Percentiles rank a stretch among this genome's conserved stretches.
phyloP scores from a whole-genome alignment of 139 green algal genomes.

The Chlorokybus atmophyticus region DNA sequence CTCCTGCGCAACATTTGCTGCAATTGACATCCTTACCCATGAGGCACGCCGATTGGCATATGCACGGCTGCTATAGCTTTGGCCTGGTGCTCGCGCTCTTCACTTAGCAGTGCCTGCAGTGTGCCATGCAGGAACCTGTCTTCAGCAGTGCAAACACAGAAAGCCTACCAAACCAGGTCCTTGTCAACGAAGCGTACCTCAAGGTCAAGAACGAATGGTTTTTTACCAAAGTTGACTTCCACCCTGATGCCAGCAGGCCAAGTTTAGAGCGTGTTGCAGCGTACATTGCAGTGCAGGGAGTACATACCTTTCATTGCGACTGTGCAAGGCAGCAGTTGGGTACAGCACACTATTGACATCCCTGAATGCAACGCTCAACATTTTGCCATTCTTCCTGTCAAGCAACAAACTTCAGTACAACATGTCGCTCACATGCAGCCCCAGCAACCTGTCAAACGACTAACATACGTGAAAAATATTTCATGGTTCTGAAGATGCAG shows the following conservation, averaged over 20 bases:
- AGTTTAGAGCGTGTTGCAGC: neutral
- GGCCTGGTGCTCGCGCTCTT: constrained; percentile 38
- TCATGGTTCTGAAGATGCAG: constrained; percentile 54
- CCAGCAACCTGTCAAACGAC: neutral
- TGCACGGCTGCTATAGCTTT: constrained; percentile 34
- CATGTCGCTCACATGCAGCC: neutral
- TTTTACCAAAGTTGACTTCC: constrained; percentile 64
- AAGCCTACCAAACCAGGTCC: too few species aligned
- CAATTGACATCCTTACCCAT: too few species aligned
- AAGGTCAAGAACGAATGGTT: constrained; percentile 66
- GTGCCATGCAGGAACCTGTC: too few species aligned
- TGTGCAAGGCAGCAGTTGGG: constrained; percentile 76
- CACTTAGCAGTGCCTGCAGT: constrained; percentile 32
- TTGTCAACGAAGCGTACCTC: too few species aligned
- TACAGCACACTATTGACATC: constrained; percentile 44
- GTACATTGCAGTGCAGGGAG: neutral
- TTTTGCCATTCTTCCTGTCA: constrained; percentile 60
- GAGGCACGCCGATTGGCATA: constrained; percentile 26
- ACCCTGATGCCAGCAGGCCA: constrained; percentile 29
- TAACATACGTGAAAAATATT: constrained; percentile 83
- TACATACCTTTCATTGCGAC: constrained; percentile 24
- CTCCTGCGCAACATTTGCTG: too few species aligned
- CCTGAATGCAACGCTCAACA: constrained; percentile 54
- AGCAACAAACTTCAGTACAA: constrained; percentile 22
- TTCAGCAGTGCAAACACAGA: too few species aligned